Evolutionary conservation across 306 rosid genomes (phyloP), one percentile per base, ranked within the genome.

Genomic region (Medicago ruthenica): DNA sequence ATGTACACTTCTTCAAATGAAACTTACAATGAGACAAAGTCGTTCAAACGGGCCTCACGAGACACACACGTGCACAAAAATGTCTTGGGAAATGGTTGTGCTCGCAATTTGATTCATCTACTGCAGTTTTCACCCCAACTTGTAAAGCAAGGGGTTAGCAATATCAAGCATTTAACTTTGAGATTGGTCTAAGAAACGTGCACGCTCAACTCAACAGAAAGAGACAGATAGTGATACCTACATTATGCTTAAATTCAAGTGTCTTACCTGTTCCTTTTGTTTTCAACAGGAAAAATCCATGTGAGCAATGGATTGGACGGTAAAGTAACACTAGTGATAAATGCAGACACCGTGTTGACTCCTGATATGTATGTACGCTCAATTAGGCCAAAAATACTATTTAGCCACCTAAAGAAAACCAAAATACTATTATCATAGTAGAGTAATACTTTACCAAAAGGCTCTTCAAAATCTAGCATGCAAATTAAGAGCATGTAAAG

Each of bases 121-220:
- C 2, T 40, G 64, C 27, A 73, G 67, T 80, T 76, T 75, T 50
- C 27, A 62, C 45, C 71, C 72, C 72, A 58, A 71, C 36, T 65
- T 76, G 81, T 66, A 22, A 70, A 42, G 60, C 0, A 1, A 40
- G 12, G 42, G 34, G 48, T 53, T 34, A 31, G 44, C 18, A 41
- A 21, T 34, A 31, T 36, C 18, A 41, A 21, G 80, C 47, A 58
- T 55, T 83, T 27, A 71, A 58, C 67, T 70, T 61, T 22, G 75
- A 72, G 59, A 50, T 41, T 50, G 77, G 72, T 48, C 69, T 76
- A 50, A 71, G 24, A 76, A 80, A 73, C 79, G 73, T 72, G 84
- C 77, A 37, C 50, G 18, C 78, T 63, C 57, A 31, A 39, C 78
- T 63, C 57, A 31, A 39, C 12, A 27, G 73, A 17, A 42, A 53